Conservation (phyloP, 352 stramenopile species). For the Phytophthora sp. region DNA sequence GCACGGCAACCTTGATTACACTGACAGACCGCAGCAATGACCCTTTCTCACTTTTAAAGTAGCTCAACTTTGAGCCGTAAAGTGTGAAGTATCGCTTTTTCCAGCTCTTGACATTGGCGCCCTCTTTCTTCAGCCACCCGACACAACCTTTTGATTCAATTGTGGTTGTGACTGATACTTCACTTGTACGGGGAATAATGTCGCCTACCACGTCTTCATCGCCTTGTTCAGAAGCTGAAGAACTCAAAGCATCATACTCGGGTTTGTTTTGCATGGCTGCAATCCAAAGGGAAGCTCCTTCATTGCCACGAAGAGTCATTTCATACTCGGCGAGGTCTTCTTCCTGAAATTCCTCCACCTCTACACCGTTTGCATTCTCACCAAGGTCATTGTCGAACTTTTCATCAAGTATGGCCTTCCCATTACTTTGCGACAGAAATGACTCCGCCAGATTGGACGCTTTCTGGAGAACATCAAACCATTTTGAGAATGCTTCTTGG, state of each 20-base stretch:
- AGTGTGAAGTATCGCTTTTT: slow-evolving; percentile 81
- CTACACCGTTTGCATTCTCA: slow-evolving; percentile 33
- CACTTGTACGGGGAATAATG: slow-evolving; percentile 12
- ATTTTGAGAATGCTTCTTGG: slow-evolving; percentile 56
- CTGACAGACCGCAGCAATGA: slow-evolving; percentile 55
- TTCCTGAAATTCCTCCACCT: slow-evolving; percentile 41
- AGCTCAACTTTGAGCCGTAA: slow-evolving; percentile 70
- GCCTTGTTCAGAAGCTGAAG: slow-evolving; percentile 19
- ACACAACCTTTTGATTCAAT: slow-evolving; percentile 45
- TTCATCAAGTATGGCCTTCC: slow-evolving; percentile 47
- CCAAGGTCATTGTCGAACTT: slow-evolving; percentile 57
- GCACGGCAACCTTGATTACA: slow-evolving; percentile 43
- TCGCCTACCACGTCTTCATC: slow-evolving; percentile 16
- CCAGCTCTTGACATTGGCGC: slow-evolving; percentile 69
- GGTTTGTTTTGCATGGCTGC: slow-evolving; percentile 59
- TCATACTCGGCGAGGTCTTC: slow-evolving; percentile 40
- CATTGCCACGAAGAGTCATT: slow-evolving; percentile 29
- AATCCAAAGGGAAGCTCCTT: slow-evolving; percentile 54
- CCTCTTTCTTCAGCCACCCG: slow-evolving; percentile 79
- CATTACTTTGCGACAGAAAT: slow-evolving; percentile 54
- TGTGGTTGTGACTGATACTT: slow-evolving; percentile 17
- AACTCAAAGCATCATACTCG: slow-evolving; percentile 29
- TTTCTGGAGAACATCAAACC: slow-evolving; percentile 53
- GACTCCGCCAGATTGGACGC: slow-evolving; percentile 73
- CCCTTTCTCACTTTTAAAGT: slow-evolving; percentile 76